Evolutionary conservation across 495 filamentous ascomycete genomes (phyloP), one percentile per base, ranked within the genome.

Genomic region (Cercophora scortea): DNA sequence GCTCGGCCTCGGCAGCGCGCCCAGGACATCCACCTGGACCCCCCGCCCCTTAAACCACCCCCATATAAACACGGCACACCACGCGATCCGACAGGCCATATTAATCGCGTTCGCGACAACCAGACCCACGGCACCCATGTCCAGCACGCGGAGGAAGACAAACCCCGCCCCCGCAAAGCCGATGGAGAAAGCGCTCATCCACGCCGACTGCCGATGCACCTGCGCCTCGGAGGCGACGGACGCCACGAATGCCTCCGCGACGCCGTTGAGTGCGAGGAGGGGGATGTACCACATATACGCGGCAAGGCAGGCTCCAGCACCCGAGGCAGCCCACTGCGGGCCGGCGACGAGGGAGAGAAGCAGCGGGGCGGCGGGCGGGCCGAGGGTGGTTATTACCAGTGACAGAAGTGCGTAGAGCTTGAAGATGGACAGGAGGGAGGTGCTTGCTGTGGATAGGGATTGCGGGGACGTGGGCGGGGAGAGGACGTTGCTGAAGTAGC

Each of bases 201-300:
- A 92, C 4, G 77, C 60, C 4, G 85, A 85, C 68, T 99, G 93
- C 4, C 57, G 64, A 33, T 86, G 79, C 13, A 99, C 77, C 46
- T 96, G 76, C 1, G 67, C 55, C 49, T 84, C 70, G 6, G 74
- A 84, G 0, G 93, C 91, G 17, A 92, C 85, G 18, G 87, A 86
- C 7, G 89, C 82, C 10, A 97, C 89, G 54, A 97, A 97, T 0
- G 92, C 89, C 69, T 99, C 93, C 2, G 84, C 80, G 32, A 96
- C 82, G 40, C 93, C 93, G 61, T 99, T 99, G 55, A 95, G 67
- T 1, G 90, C 94, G 1, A 99, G 73, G 6, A 97, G 79, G 13
- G 93, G 93, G 53, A 99, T 89, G 64, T 96, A 96, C 62, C 87
- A 88, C 69, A 86, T 90, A 70, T 96, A 98, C 1, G 77, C 74